These are phyloP conservation scores for Kwoniella shivajii DNA, from an alignment of 1,284 basidiomycete genomes.

Conservation along the genomic window DNA sequence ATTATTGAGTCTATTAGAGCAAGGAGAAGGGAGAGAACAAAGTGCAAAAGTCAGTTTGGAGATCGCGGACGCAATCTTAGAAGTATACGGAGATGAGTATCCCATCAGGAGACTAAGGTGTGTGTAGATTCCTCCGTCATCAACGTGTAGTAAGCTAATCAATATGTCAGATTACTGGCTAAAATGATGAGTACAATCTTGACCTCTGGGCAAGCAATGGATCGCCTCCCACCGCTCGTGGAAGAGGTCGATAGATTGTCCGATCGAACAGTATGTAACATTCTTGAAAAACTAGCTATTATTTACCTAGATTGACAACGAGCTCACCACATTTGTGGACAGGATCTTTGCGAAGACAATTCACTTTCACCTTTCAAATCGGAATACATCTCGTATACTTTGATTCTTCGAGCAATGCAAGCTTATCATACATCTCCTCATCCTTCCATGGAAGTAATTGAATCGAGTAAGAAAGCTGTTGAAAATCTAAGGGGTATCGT, in stretches of 20 bases:
- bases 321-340: background rate
- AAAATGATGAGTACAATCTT: conserved; percentile 21
- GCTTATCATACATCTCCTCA: conserved; percentile 30
- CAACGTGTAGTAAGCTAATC: background rate
- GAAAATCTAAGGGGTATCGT: conserved; percentile 27
- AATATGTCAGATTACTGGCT: conserved; percentile 14
- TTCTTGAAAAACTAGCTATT: background rate
- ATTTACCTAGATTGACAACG: conserved; percentile 1
- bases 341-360: conserved; percentile 24
- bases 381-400: conserved; percentile 30
- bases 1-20: conserved; percentile 27
- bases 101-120: conserved; percentile 42
- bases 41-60: conserved; percentile 27
- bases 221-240: conserved; percentile 28
- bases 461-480: conserved; percentile 24
- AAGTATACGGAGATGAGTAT: conserved; percentile 31
- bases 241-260: conserved; percentile 2
- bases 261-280: background rate
- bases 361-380: conserved; percentile 17
- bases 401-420: conserved; percentile 30
- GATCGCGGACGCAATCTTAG: conserved; percentile 32
- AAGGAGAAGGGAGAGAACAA: conserved; percentile 25
- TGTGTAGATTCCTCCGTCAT: conserved; percentile 6
- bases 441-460: conserved; percentile 19
- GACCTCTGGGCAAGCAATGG: conserved; percentile 20